These are phyloP conservation scores for Polyplosphaeria fusca DNA, from an alignment of 495 filamentous ascomycete genomes.

Conservation along the genomic window DNA sequence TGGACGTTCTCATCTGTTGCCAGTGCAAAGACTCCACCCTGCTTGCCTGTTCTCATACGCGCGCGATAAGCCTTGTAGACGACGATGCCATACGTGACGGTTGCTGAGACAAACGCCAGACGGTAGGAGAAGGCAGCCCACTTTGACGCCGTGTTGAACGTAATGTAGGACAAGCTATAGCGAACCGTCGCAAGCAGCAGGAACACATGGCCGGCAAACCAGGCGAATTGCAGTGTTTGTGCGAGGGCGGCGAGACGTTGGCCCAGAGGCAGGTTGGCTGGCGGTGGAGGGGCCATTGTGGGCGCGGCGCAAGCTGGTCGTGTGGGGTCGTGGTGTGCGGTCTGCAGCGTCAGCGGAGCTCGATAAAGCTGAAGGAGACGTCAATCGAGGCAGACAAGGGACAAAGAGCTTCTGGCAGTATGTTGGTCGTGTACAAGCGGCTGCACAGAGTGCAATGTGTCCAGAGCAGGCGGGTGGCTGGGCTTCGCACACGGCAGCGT, in stretches of 20 bases:
- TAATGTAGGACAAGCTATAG: constrained; percentile 77
- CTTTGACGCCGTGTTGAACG: constrained; percentile 72
- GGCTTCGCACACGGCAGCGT: constrained; percentile 20
- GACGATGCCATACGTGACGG: constrained; percentile 93
- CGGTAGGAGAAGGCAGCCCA: constrained; percentile 82
- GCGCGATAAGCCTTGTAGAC: constrained; percentile 98
- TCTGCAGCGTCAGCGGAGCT: constrained; percentile 13
- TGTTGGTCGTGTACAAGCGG: neutral
- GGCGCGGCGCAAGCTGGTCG: neutral
- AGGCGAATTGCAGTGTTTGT: constrained; percentile 82
- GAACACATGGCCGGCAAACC: constrained; percentile 88
- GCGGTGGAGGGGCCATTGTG: constrained; percentile 76
- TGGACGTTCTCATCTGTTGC: constrained; percentile 93
- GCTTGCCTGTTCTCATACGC: constrained; percentile 57
- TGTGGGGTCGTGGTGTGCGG: constrained; percentile 20
- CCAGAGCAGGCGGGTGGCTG: constrained; percentile 22
- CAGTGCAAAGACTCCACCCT: constrained; percentile 57
- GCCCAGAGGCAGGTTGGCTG: constrained; percentile 63
- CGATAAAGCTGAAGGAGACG: neutral
- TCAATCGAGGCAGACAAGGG: constrained; percentile 11
- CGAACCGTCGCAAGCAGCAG: constrained; percentile 77
- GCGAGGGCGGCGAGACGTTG: constrained; percentile 74
- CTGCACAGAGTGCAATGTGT: constrained; percentile 11
- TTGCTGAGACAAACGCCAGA: constrained; percentile 80
- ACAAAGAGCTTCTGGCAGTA: neutral